Evolutionary conservation across 257 asterid species (phyloP), one percentile per base, ranked within the genome.

Genomic region (Linaria vulgaris): DNA sequence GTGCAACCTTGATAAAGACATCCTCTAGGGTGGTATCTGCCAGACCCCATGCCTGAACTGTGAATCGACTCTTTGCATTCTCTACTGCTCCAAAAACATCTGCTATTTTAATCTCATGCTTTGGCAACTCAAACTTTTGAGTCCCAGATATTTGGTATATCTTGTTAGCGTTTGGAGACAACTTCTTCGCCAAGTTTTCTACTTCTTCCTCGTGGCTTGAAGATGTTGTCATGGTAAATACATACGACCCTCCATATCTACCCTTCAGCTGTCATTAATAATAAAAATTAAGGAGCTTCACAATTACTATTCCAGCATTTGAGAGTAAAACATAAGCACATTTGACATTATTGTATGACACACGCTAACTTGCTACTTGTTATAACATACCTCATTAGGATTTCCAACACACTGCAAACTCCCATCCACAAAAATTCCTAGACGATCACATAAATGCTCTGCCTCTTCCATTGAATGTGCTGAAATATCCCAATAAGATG

Each of bases 381-480:
- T n/a, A n/a, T n/a, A n/a, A n/a, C 49, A 53, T 82, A 94, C 99
- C 97, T 94, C 92, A 82, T 85, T 90, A 17, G 99, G 92, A 55
- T 94, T 85, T 63, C 99, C 99, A 64, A 94, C 67, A 64, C 99
- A 94, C 70, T 94, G 96, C 79, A 94, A 78, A 78, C 84, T 83
- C 39, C 97, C 99, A 62, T 94, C 97, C 16, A 90, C 99, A 46
- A 94, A 94, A 56, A 94, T 87, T 59, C 99, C 96, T 41, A 94
- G 83, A 45, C 96, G 88, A 61, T 94, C 96, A 27, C 99, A 94
- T 61, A 94, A 75, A 74, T 90, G 88, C 69, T 94, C 99, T 0
- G 99, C 99, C 81, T 94, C 99, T 84, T 94, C 97, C 99, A 94
- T 94, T 10, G 99, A 90, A 86, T 94, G 99, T 9, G 99, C 99